Conservation (phyloP, 805 yeast species). For the Lachancea fermentati region DNA sequence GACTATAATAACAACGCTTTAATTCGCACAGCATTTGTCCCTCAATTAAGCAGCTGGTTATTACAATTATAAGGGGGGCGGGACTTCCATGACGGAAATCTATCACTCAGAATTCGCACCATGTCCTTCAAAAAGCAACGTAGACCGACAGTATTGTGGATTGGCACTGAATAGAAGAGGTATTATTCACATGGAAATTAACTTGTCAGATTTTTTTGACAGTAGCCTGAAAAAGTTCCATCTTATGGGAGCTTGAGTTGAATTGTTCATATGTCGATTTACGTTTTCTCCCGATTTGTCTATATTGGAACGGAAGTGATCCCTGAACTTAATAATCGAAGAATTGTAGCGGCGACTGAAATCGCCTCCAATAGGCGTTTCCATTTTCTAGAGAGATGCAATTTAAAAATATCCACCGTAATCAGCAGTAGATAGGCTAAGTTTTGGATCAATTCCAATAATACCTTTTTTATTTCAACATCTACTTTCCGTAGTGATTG, state of each 20-base stretch:
- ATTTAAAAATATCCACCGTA: constrained; percentile 18
- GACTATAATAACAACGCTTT: constrained; percentile 55
- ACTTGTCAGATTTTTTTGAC: constrained; percentile 61
- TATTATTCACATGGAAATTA: constrained; percentile 60
- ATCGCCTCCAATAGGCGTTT: constrained; percentile 17
- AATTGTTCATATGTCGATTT: too few relatives aligned
- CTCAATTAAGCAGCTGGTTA: constrained; percentile 85
- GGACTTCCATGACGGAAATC: constrained; percentile 80
- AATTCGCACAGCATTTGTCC: constrained; percentile 73
- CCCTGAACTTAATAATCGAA: constrained; percentile 17
- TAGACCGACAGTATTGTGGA: constrained; percentile 67
- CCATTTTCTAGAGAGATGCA: constrained; percentile 12
- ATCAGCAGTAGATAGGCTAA: constrained; percentile 21
- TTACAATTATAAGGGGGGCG: constrained; percentile 83
- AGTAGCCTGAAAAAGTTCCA: constrained; percentile 70
- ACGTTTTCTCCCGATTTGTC: too few relatives aligned
- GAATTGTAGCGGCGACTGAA: constrained; percentile 21
- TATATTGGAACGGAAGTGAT: constrained; percentile 1
- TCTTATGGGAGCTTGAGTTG: constrained; percentile 64
- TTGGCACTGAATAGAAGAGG: constrained; percentile 68
- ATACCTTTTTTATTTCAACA: constrained; percentile 11
- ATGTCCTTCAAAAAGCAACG: constrained; percentile 57
- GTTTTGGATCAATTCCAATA: constrained; percentile 25
- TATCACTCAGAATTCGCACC: constrained; percentile 62
- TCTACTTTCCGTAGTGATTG: constrained; percentile 12